phyloP scores from a whole-genome alignment of 768 basidiomycete genomes.

The Leucogyrophana mollusca region DNA sequence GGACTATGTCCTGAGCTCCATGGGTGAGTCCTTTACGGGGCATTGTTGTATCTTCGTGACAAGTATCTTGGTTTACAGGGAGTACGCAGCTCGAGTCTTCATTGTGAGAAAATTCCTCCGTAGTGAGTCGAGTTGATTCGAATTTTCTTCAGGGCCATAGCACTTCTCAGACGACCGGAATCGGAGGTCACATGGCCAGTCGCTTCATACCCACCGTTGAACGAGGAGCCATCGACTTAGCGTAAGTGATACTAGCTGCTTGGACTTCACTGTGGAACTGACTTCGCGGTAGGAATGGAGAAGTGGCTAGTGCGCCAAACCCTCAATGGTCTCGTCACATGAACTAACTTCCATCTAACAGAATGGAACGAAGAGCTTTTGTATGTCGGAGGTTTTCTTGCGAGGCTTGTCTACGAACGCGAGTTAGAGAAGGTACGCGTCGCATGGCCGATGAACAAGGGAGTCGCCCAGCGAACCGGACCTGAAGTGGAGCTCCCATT shows the following conservation, averaged over 20 bases:
- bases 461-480: neutral
- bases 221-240: constrained; percentile 85
- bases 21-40: constrained; percentile 41
- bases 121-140: constrained; percentile 1
- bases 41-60: constrained; percentile 3
- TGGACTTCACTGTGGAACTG: neutral
- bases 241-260: constrained; percentile 44
- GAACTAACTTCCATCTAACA: constrained; percentile 22
- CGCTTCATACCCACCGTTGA: constrained; percentile 96
- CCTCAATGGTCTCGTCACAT: neutral
- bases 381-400: constrained; percentile 76
- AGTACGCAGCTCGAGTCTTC: constrained; percentile 61
- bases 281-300: constrained; percentile 59
- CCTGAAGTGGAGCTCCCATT: neutral
- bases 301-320: constrained; percentile 62
- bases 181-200: constrained; percentile 61
- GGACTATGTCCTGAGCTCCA: constrained; percentile 81
- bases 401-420: constrained; percentile 80
- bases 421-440: constrained; percentile 60
- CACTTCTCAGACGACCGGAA: constrained; percentile 88
- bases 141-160: constrained; percentile 65
- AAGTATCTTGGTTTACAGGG: constrained; percentile 43
- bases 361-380: constrained; percentile 92
- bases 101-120: constrained; percentile 49
- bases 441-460: constrained; percentile 19